These are phyloP conservation scores for Leccinum rimulosum DNA, from an alignment of 768 basidiomycete species.

Conservation along the genomic window DNA sequence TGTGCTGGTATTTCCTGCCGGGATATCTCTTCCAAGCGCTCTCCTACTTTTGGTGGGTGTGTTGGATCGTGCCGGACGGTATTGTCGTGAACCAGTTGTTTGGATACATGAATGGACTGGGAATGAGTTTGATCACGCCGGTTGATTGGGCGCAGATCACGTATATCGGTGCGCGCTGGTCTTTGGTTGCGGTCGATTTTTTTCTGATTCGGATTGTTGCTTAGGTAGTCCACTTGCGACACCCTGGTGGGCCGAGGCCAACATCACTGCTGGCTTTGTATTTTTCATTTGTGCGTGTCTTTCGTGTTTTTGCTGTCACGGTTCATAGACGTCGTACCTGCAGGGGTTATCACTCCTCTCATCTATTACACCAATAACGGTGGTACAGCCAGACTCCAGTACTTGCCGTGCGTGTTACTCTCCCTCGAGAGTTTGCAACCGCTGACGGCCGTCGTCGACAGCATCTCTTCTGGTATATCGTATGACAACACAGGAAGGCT, in stretches of 20 bases:
- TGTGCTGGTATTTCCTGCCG: slow-evolving; percentile 58
- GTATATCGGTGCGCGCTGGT: slow-evolving; percentile 23
- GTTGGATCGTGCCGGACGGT: slow-evolving; percentile 72
- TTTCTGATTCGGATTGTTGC: background rate
- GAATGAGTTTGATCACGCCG: slow-evolving; percentile 75
- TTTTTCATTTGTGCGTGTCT: slow-evolving; percentile 59
- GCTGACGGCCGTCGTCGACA: slow-evolving; percentile 13
- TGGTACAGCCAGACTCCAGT: slow-evolving; percentile 58
- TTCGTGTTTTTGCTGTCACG: slow-evolving; percentile 41
- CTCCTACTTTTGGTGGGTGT: slow-evolving; percentile 59
- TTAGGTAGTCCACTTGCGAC: slow-evolving; percentile 60
- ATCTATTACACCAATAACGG: slow-evolving; percentile 68
- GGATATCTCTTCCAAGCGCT: slow-evolving; percentile 72
- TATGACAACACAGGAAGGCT: slow-evolving; percentile 58
- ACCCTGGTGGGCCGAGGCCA: slow-evolving; percentile 83
- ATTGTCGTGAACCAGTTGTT: slow-evolving; percentile 72
- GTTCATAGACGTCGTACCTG: slow-evolving; percentile 40
- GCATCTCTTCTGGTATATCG: slow-evolving; percentile 59
- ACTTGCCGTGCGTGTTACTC: slow-evolving; percentile 41
- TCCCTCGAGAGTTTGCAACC: background rate
- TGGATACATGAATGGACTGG: slow-evolving; percentile 53
- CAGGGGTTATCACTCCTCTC: slow-evolving; percentile 56
- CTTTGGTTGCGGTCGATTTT: background rate
- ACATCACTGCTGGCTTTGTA: slow-evolving; percentile 59
- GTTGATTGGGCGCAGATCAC: slow-evolving; percentile 78